Base-by-base conservation (phyloP, 208 protist species). In the Zelonia costaricensis region DNA sequence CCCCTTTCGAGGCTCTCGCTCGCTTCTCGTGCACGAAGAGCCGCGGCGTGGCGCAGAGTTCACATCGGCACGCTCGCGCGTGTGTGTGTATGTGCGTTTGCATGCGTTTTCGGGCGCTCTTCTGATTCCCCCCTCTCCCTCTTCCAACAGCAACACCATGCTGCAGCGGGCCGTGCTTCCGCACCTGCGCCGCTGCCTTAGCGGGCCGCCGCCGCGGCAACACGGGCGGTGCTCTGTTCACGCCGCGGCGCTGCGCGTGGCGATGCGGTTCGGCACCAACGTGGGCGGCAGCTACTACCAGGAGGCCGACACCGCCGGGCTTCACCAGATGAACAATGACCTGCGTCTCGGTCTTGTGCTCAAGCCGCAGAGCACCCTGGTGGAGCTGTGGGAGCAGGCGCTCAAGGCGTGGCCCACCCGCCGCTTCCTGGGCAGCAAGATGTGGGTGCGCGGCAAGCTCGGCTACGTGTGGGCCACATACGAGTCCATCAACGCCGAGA, bases 391-490 rank as follows among this genome's bases (percentile, higher is more conserved):
- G 88, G 73, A 80, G 20, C 91, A 96, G 70, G 87, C 91, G 31
- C 68, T 91, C 8, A 79, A 74, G 46, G 87, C 85, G 62, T 96
- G 86, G 84, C 86, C 85, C 15, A 58, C 58, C 31, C 82, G 91
- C 10, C 84, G 91, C 28, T 96, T 96, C 75, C 59, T 96, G 23
- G 91, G 87, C 13, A 73, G 80, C 25, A 96, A 96, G 55, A 93
- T 94, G 85, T 96, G 91, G 88, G 85, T 93, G 27, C 82, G 85
- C 48, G 87, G 91, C 6, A 80, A 80, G 43, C 67, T 96, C 27
- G 87, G 91, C 43, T 96, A 96, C 61, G 72, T 96, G 15, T 96
- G 91, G 91, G 73, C 91, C 22, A 92, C 85, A n/a, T 96, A 96
- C 74, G 91, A 91, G 48, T 91, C 91, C 16, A 94, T 96, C 62